Evolutionary conservation across 257 asterid genomes (phyloP), one percentile per base, ranked within the genome.

Genomic region (Fraxinus cuspidata): DNA sequence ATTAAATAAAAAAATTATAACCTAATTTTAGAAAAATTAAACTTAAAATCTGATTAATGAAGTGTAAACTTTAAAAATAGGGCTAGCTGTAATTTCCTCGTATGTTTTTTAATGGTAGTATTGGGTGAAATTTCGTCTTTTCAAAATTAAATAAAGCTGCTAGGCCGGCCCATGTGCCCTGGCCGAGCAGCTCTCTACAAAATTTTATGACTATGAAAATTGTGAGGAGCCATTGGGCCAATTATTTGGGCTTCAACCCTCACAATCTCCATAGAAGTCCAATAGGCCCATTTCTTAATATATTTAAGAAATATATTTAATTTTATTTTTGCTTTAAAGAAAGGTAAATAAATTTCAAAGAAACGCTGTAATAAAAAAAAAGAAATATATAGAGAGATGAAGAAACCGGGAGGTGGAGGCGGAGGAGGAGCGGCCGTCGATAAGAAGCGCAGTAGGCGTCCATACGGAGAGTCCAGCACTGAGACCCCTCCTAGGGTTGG

Each of bases 371-470:
- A 38, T 67, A 60, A 74, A 64, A 68, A 37, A n/a, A 73, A 53
- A 28, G 69, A 71, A 32, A 74, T 29, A 71, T 73, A n/a, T 18
- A 37, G 32, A 35, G 78, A 25, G 58, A 94, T 90, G 97, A 92
- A 92, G 92, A 92, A 89, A 81, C 72, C 90, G 66, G 83, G 94
- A 34, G 96, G 92, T 68, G 82, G 42, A 12, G 12, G 85, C 8
- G 82, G 85, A 3, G 47, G 47, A 10, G 89, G 83, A 74, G 82
- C 85, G 15, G 80, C 92, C 85, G 88, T 86, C 72, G 97, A 94
- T 75, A 94, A 91, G 81, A 94, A 91, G 91, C 82, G 87, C 77
- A 87, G 86, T 60, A 86, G 98, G 31, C 92, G 94, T 82, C 84
- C 96, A 0, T 60, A 83, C 72, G 84, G 81, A 7, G 90, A 90